phyloP scores from a whole-genome alignment of 2,329 filamentous ascomycete genomes.

The Clonostachys sp. region DNA sequence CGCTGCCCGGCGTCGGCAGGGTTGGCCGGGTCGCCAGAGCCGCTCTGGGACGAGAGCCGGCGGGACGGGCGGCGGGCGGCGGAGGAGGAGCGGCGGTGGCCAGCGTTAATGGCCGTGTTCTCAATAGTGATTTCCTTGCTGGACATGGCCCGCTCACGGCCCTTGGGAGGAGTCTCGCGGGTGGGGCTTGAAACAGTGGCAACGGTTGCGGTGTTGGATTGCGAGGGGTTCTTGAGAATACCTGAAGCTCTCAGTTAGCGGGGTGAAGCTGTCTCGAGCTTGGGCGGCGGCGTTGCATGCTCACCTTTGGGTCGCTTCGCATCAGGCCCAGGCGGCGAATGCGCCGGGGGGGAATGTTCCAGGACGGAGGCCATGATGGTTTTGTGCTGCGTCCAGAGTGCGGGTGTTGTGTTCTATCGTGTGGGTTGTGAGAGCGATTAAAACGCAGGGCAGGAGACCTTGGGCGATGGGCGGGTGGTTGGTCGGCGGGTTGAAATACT shows the following conservation, averaged over 20 bases:
- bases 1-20: conserved; percentile 56
- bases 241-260: conserved; percentile 44
- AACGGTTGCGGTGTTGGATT: conserved; percentile 27
- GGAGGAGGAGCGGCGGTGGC: conserved; percentile 77
- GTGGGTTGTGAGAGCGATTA: too few species aligned
- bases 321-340: conserved; percentile 34
- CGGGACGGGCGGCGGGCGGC: conserved; percentile 39
- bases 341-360: conserved; percentile 25
- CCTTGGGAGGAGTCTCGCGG: conserved; percentile 24
- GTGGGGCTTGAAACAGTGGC: neutral
- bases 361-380: conserved; percentile 34
- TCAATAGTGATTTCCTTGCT: conserved; percentile 89
- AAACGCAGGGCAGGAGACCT: too few species aligned
- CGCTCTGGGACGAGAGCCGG: conserved; percentile 61
- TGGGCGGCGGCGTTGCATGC: conserved; percentile 1
- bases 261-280: too few species aligned
- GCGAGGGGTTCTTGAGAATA: conserved; percentile 87
- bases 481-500: too few species aligned
- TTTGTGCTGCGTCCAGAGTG: neutral
- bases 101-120: conserved; percentile 93
- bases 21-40: conserved; percentile 48
- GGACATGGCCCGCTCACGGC: conserved; percentile 36
- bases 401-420: too few species aligned
- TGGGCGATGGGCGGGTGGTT: too few species aligned
- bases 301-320: conserved; percentile 40